Base-by-base conservation (phyloP, 148 eudicot genomes). In the Euryodendron excelsum region DNA sequence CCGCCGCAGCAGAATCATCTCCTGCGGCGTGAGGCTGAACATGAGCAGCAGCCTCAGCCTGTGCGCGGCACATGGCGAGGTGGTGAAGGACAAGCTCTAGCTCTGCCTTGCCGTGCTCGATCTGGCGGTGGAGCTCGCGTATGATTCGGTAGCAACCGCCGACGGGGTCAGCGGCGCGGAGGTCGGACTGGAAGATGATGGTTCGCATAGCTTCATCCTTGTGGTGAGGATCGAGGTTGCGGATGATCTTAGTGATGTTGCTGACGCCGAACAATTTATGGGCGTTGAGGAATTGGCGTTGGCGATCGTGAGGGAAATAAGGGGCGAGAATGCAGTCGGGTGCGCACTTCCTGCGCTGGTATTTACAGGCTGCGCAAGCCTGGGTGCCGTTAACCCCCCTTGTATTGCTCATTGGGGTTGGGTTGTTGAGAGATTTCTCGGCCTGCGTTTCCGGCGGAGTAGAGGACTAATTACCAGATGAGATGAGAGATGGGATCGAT, bases 351-450 rank as follows among this genome's bases (percentile, higher is more conserved):
- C 94, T 77, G 21, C 98, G 94, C 27, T 90, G 98, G 84, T 91
- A 90, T 52, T 91, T 90, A 39, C 98, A 93, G 4, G 98, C 98
- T 3, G 98, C 98, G 78, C 98, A 93, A 12, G 98, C 98, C 63
- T 91, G 92, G 71, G 84, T 80, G 23, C 82, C 84, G 71, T 73
- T 86, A 73, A 65, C 78, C 53, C n/a, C n/a, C n/a, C 84, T 80
- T 20, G 77, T 74, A 50, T 6, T 36, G 37, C 31, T 76, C 65
- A 47, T 65, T 73, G n/a, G n/a, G n/a, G n/a, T 30, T 66, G 45
- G 64, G 5, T 79, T 79, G 79, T 84, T 77, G 80, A 76, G 77
- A 78, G 90, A 88, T 88, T 85, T 80, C 76, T 80, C 80, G 80
- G 83, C 89, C n/a, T 84, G 93, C 92, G 91, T 84, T 85, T 87